Evolutionary conservation across 148 eudicot genomes (phyloP), one percentile per base, ranked within the genome.

Genomic region (Vaccinium corymbosum): DNA sequence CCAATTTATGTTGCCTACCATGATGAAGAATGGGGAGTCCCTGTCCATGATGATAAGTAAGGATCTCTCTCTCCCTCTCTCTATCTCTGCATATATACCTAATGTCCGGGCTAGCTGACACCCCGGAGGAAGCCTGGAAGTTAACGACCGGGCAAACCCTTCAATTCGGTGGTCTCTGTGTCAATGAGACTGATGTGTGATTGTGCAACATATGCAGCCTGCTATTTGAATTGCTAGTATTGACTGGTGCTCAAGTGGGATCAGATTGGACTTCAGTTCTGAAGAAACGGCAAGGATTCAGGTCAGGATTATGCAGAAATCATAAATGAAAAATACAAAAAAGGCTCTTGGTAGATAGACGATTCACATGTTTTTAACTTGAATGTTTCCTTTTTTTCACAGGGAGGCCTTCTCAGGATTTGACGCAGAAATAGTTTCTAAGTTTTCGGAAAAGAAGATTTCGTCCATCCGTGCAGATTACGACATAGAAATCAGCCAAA

Each of bases 1-100:
- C 94, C 97, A 17, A 87, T 93, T 15, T 94, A 89, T 85, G 91
- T 93, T 79, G 93, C 94, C 29, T 94, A 94, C 83, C 98, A 94
- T 88, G 98, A 94, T 62, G 89, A 94, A 84, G 98, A 94, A 89
- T 94, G 98, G 98, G 98, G 98, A 85, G 95, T 94, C 70, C 97
- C 98, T 74, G 89, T 87, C 22, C 95, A 92, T 81, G 92, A 93
- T 85, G 98, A 94, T 87, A 91, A 91, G 98, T 93, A 90, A 83
- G 86, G 53, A 20, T 50, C 35, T 29, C 15, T 10, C 72, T 83
- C 72, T 68, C 46, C 8, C 5, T 81, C 7, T 62, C 68, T 35
- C 12, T 22, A 4, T 19, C 38, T 49, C 27, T 32, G 1, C 0
- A 32, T 32, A 35, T 35, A 32, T 35, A 35, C 38, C 38, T 35